Base-by-base conservation (phyloP, 352 stramenopile species). In the Plasmopara viticola region DNA sequence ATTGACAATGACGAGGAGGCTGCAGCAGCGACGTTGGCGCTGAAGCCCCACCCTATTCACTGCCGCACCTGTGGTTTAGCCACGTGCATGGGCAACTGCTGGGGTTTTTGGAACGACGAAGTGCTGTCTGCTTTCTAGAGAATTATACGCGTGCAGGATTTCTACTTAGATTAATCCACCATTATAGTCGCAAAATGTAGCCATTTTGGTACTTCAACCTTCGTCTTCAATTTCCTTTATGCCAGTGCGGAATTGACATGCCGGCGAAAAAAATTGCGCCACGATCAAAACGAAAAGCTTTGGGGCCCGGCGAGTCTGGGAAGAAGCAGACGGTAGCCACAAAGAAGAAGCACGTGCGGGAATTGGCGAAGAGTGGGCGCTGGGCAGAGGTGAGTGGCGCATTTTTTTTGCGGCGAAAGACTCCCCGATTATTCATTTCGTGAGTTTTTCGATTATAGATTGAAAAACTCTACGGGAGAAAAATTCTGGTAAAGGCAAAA, bases 291-390 rank as follows among this genome's bases (percentile, higher is more conserved):
- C 48, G 64, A 20, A 31, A 20, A 35, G 46, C 29, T 28, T 13
- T 25, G 12, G 13, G 17, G 37, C 37, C 10, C 9, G 2, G 47
- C 13, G 65, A 63, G 50, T 13, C 9, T 15, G n/a, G 1, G 6
- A 70, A 58, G 49, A 70, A 64, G 62, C 48, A 57, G 48, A 68
- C 29, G 18, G 64, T 82, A 13, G 62, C 72, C 29, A 57, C 53
- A 28, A 94, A 94, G 65, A 90, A 90, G 56, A 74, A 79, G 48
- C 76, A 91, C 42, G 78, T 90, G 52, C 80, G 73, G 20, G 74
- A 89, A 34, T 48, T 91, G 37, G 76, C 77, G 17, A 83, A 80
- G 44, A 42, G 33, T 14, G 49, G 61, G 9, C 51, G 66, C 1
- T 89, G 74, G 77, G 48, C 64, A 5, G 66, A 87, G 76, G 80